Conservation (phyloP, 805 yeast genomes). For the Ogataea minuta region DNA sequence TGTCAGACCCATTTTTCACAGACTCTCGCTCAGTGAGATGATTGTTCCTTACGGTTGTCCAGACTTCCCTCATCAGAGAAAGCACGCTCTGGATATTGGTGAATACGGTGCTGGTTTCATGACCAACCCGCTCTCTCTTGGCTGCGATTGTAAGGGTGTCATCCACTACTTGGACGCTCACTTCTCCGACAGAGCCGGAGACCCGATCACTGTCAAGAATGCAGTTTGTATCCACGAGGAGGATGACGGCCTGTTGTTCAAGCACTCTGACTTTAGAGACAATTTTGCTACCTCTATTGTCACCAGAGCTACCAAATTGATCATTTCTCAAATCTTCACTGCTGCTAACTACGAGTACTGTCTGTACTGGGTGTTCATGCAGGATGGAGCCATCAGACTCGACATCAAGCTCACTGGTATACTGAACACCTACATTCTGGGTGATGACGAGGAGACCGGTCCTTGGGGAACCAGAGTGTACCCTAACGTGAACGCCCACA, state of each 20-base stretch:
- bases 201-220: slow-evolving; percentile 66
- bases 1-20: slow-evolving; percentile 71
- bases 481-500: slow-evolving; percentile 80
- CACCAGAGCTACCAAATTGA: slow-evolving; percentile 71
- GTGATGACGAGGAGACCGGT: slow-evolving; percentile 61
- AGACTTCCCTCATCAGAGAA: slow-evolving; percentile 77
- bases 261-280: slow-evolving; percentile 84
- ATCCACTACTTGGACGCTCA: slow-evolving; percentile 83
- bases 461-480: slow-evolving; percentile 82
- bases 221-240: slow-evolving; percentile 86
- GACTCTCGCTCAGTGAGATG: slow-evolving; percentile 78
- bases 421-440: slow-evolving; percentile 67
- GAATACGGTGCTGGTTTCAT: slow-evolving; percentile 87
- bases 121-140: slow-evolving; percentile 75
- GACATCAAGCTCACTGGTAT: slow-evolving; percentile 82
- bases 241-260: slow-evolving; percentile 75
- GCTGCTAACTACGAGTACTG: slow-evolving; percentile 87
- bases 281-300: slow-evolving; percentile 70
- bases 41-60: slow-evolving; percentile 84
- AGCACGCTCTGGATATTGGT: slow-evolving; percentile 84
- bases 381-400: slow-evolving; percentile 79
- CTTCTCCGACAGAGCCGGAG: slow-evolving; percentile 65
- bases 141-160: slow-evolving; percentile 85
- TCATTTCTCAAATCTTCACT: slow-evolving; percentile 78
- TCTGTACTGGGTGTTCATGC: slow-evolving; percentile 78